Base-by-base conservation (phyloP, 208 protist species). In the Trypanosoma avium region DNA sequence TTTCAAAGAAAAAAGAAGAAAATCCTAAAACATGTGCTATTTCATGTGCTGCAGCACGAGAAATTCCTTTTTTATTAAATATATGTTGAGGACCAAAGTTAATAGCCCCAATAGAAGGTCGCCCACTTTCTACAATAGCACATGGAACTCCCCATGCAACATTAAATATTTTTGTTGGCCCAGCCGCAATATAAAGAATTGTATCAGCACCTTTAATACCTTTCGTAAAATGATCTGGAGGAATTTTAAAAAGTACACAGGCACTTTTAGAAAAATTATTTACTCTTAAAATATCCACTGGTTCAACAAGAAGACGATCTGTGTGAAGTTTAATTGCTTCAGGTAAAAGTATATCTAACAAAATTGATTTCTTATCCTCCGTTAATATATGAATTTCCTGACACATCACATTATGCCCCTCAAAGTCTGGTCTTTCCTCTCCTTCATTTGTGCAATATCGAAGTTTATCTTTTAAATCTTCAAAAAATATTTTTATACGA, bases 1-100 rank as follows among this genome's bases (percentile, higher is more conserved):
- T 40, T 5, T n/a, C 13, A 42, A 74, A 74, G 4, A 12, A 50
- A 10, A 32, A 30, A 4, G 12, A 7, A 7, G 30, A 47, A 42
- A 74, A 74, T 10, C 92, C 92, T 19, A 97, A 57, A 19, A 84
- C 79, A 75, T 97, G 92, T 15, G 84, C 60, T 0, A 95, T 62
- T 73, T 95, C 90, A 61, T 97, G 92, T 5, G 76, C 60, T 9
- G 87, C 55, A n/a, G 49, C 50, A 27, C 73, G 70, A 6, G 70
- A 60, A 2, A 55, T 55, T 4, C 3, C 0, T n/a, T 45, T 38
- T 33, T 59, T 47, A 29, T 63, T 42, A 19, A 4, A 5, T 30
- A 88, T 73, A 56, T 80, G 49, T 45, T 26, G 47, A 0, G 84
- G 70, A 3, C 73, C 60, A 21, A 92, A 56, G 67, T 88, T 88